A percentile compares a stretch with the other conserved stretches of the same genome.
Evolutionary conservation across 345 rosid species (phyloP).

Genomic region (Ceriops decandra): DNA sequence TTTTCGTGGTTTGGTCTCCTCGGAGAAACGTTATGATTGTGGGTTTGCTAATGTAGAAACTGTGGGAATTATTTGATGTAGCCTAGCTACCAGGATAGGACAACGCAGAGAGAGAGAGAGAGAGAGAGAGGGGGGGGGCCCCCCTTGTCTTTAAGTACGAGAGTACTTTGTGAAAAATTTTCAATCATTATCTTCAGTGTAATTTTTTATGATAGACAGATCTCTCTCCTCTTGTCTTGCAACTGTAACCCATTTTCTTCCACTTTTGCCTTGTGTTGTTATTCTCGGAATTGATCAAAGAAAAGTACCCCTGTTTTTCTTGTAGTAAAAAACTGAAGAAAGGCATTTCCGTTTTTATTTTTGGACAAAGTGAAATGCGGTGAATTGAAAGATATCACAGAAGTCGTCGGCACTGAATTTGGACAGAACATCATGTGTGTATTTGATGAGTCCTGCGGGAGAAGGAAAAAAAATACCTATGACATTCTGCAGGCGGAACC

Average conservation of each 20-base stretch:
- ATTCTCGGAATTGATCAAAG: too few species aligned
- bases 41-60: conserved; percentile 41
- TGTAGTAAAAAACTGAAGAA: too few species aligned
- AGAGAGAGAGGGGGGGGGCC: not conserved
- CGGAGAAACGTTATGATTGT: conserved; percentile 22
- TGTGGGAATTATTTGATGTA: conserved; percentile 24
- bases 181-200: conserved; percentile 30
- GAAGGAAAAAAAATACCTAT: too few species aligned
- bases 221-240: not conserved
- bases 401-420: too few species aligned
- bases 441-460: too few species aligned
- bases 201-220: not conserved
- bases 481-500: not conserved
- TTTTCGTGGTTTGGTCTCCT: conserved; percentile 6
- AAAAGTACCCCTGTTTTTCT: too few species aligned
- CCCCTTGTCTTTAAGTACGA: conserved; percentile 16
- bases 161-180: conserved; percentile 9
- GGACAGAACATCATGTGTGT: too few species aligned
- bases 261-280: too few species aligned
- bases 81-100: conserved; percentile 18
- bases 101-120: conserved; percentile 3
- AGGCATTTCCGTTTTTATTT: too few species aligned
- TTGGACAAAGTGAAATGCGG: too few species aligned
- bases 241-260: not conserved
- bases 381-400: too few species aligned